phyloP scores from a whole-genome alignment of 345 rosid species.

The Hibiscus mutabilis region DNA sequence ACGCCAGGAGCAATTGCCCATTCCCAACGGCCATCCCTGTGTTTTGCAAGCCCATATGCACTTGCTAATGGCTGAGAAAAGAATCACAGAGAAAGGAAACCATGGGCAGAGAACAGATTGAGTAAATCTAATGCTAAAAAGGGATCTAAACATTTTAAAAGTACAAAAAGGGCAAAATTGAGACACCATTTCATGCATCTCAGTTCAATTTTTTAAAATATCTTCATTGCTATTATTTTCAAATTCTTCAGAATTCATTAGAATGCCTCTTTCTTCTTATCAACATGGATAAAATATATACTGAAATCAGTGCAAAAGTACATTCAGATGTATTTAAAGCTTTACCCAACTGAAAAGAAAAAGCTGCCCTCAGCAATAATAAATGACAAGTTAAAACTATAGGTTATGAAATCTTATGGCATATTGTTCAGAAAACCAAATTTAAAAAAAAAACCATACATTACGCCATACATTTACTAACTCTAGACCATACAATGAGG shows the following conservation, averaged over 20 bases:
- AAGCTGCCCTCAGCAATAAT: neutral
- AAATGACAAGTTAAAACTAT: neutral
- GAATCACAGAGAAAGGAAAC: neutral
- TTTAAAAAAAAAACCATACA: neutral
- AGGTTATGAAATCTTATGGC: neutral
- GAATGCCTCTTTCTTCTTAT: neutral
- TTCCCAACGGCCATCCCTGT: conserved; percentile 99
- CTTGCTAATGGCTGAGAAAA: conserved; percentile 75
- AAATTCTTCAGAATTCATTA: neutral
- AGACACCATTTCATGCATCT: conserved; percentile 4
- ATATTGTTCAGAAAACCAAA: neutral
- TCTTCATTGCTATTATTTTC: neutral
- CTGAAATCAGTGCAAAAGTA: neutral
- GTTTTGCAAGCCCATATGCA: conserved; percentile 99
- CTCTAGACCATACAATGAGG: neutral
- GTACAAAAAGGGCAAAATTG: neutral
- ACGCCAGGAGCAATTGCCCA: conserved; percentile 99
- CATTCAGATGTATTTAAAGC: neutral
- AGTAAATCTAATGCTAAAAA: conserved; percentile 10
- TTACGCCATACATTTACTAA: neutral
- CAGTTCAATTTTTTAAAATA: neutral
- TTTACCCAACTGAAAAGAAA: neutral
- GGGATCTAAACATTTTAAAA: neutral
- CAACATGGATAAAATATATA: neutral
- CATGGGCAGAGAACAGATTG: neutral